Base-by-base conservation (phyloP, 345 rosid species). In the Mangifera indica region DNA sequence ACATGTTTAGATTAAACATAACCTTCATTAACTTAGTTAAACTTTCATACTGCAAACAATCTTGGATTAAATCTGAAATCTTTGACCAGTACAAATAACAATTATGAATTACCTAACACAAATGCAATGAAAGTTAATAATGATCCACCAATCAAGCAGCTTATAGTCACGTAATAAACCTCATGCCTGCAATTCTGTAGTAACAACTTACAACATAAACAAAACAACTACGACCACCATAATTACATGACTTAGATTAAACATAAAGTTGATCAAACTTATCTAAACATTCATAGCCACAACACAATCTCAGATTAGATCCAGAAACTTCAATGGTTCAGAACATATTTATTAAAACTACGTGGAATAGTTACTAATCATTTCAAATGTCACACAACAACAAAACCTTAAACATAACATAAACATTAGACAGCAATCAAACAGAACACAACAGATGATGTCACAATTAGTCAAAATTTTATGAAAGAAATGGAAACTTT, bases 191-290 rank as follows among this genome's bases (percentile, higher is more conserved):
- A 77, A 46, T n/a, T 45, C 26, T 53, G 26, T 42, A 48, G 62
- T 57, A 20, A 46, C 20, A 53, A 53, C 44, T 58, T 15, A 32
- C 21, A 25, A 48, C 59, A 49, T 57, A 45, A 25, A 20, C 3
- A 54, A 59, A 59, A 44, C 52, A 29, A 21, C n/a, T 32, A 10
- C 1, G 40, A 67, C 29, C 52, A 15, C 22, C 37, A 53, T 25
- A 26, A 60, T 29, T 20, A 42, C 62, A 66, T 13, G 9, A 29
- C 21, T n/a, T 25, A 66, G 67, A 63, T 25, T 40, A 7, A 70
- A n/a, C 11, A 70, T 32, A 24, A 70, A 26, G 46, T 17, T n/a
- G 9, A 48, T 63, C 40, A 45, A 45, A 42, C 67, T 63, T 63
- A 44, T n/a, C 22, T 44, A 21, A 40, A 40, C 51, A 63, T 42